These are phyloP conservation scores for Monascus purpureus DNA, from an alignment of 495 filamentous ascomycete species.

Conservation along the genomic window DNA sequence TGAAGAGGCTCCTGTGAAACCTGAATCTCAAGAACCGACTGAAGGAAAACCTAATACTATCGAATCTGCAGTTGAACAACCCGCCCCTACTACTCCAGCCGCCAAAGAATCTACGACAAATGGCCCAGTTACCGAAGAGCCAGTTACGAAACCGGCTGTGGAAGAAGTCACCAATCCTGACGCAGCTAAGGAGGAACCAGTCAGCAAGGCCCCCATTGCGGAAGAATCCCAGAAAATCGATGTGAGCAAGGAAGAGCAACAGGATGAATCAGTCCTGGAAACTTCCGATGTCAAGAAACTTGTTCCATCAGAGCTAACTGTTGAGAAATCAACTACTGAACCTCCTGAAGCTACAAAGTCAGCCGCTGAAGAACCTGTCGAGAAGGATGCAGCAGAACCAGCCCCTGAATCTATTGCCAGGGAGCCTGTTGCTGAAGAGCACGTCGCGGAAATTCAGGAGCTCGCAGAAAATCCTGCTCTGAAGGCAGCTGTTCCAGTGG, in stretches of 20 bases:
- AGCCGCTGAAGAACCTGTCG: slow-evolving; percentile 3
- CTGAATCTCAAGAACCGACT: slow-evolving; percentile 3
- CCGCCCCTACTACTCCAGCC: slow-evolving; percentile 3
- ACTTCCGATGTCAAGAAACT: slow-evolving; percentile 1
- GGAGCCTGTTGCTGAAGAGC: slow-evolving; percentile 4
- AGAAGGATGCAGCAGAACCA: slow-evolving; percentile 3
- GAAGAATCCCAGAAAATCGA: too few species aligned
- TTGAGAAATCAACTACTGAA: slow-evolving; percentile 3
- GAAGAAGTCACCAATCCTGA: neutral
- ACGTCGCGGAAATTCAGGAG: neutral
- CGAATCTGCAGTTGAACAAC: slow-evolving; percentile 1
- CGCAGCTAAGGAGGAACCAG: too few species aligned
- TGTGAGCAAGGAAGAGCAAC: too few species aligned
- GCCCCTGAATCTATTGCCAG: neutral
- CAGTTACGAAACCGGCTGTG: neutral
- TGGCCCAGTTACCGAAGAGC: slow-evolving; percentile 3
- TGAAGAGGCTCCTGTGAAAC: slow-evolving; percentile 4
- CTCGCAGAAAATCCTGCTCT: too few species aligned
- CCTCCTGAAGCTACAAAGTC: slow-evolving; percentile 1
- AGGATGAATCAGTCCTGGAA: slow-evolving; percentile 1
- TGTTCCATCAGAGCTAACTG: slow-evolving; percentile 2
- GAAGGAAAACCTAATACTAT: neutral
- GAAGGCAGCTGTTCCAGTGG: neutral
- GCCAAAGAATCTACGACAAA: slow-evolving; percentile 3
- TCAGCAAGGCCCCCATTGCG: too few species aligned